A percentile compares a stretch with the other conserved stretches of the same genome.
These are phyloP conservation scores for Rhododendron ferrugineum DNA, from an alignment of 148 eudicot genomes.

Conservation along the genomic window DNA sequence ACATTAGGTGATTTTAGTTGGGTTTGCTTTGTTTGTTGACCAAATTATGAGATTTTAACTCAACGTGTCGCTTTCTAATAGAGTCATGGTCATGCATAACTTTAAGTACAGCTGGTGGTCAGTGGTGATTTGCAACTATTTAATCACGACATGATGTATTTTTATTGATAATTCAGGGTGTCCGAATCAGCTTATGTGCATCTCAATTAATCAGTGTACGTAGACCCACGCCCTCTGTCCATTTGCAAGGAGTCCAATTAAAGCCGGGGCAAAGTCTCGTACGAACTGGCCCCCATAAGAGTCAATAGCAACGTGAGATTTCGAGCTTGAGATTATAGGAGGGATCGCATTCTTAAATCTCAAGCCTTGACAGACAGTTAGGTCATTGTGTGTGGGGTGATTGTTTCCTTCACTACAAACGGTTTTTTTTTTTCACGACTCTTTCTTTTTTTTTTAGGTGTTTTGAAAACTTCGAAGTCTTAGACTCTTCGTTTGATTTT, in stretches of 20 bases:
- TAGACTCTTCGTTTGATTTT: too few relatives aligned
- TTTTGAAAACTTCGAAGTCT: too few relatives aligned
- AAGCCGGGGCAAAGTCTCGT: neutral
- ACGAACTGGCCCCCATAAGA: too few relatives aligned
- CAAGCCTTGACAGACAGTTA: neutral
- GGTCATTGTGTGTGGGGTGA: too few relatives aligned
- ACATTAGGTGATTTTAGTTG: slow-evolving; percentile 4
- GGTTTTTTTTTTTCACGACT: too few relatives aligned
- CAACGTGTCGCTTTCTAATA: neutral
- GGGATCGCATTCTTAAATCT: neutral
- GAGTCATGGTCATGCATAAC: neutral
- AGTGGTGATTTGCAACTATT: neutral
- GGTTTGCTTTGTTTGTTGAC: slow-evolving; percentile 18
- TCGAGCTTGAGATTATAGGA: neutral
- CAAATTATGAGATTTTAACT: slow-evolving; percentile 11
- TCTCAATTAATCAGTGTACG: neutral
- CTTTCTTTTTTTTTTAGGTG: too few relatives aligned
- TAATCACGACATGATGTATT: neutral
- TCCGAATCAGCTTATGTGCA: neutral
- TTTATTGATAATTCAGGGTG: neutral
- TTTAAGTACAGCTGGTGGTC: neutral
- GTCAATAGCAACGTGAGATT: neutral
- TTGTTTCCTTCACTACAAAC: too few relatives aligned
- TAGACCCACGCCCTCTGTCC: neutral
- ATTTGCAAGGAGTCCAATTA: neutral